Evolutionary conservation across 2,329 filamentous ascomycete species (phyloP).

Genomic region (Alternaria sp.): DNA sequence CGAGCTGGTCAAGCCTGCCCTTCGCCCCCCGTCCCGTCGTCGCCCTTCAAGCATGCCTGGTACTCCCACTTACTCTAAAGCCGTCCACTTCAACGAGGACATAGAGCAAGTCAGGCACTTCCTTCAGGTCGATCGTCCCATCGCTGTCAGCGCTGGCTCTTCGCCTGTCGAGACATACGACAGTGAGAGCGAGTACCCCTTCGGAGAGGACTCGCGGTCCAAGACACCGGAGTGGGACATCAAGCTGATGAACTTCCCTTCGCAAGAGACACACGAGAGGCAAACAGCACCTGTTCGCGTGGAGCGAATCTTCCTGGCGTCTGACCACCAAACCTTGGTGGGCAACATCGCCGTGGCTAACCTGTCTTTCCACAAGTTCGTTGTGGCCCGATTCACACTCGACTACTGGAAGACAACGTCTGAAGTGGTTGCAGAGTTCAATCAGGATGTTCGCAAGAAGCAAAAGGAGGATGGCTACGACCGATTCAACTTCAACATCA

Average conservation of each 20-base stretch:
- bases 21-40: slow-evolving; percentile 78
- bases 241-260: slow-evolving; percentile 80
- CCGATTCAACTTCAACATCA: slow-evolving; percentile 93
- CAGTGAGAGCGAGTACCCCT: slow-evolving; percentile 88
- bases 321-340: slow-evolving; percentile 84
- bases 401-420: slow-evolving; percentile 99
- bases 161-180: slow-evolving; percentile 90
- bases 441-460: slow-evolving; percentile 74
- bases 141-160: slow-evolving; percentile 94
- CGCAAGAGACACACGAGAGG: slow-evolving; percentile 65
- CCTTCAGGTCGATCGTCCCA: slow-evolving; percentile 87
- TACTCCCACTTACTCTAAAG: slow-evolving; percentile 93
- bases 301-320: slow-evolving; percentile 85
- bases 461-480: slow-evolving; percentile 74
- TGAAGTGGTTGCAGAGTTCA: slow-evolving; percentile 88
- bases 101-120: slow-evolving; percentile 97
- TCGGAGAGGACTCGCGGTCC: slow-evolving; percentile 61
- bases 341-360: slow-evolving; percentile 87
- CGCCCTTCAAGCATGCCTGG: slow-evolving; percentile 96
- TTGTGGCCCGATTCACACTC: slow-evolving; percentile 92
- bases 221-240: slow-evolving; percentile 82
- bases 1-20: slow-evolving; percentile 89
- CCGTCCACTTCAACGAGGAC: slow-evolving; percentile 97
- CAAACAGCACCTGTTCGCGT: slow-evolving; percentile 74
- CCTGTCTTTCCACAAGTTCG: slow-evolving; percentile 84